phyloP scores from a whole-genome alignment of 352 stramenopile species.

The Pythium graminicola region DNA sequence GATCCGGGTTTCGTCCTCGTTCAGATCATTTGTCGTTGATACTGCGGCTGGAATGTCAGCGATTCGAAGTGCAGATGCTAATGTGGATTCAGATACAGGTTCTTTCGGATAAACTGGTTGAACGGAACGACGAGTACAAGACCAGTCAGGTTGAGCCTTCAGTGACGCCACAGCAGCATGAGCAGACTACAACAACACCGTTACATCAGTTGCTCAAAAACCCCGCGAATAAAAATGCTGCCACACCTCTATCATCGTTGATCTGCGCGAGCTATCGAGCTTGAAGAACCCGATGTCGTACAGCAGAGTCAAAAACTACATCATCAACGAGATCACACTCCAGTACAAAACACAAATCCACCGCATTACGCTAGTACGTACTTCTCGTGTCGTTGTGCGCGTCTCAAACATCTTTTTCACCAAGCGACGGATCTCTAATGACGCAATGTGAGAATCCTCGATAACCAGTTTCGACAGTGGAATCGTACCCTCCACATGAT shows the following conservation, averaged over 20 bases:
- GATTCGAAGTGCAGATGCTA: neutral
- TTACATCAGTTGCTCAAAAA: no score
- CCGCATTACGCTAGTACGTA: neutral
- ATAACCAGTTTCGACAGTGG: neutral
- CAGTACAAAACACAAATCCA: neutral
- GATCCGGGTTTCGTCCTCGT: conserved; percentile 15
- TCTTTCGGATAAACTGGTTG: conserved; percentile 21
- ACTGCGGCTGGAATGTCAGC: neutral
- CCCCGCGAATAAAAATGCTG: no score
- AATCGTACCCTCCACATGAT: conserved; percentile 32
- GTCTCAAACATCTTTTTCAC: conserved; percentile 30
- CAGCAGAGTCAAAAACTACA: conserved; percentile 22
- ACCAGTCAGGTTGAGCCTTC: conserved; percentile 12
- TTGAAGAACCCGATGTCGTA: conserved; percentile 29
- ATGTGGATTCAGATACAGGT: neutral
- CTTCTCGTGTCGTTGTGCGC: conserved; percentile 22
- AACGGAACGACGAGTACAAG: neutral
- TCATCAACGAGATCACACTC: neutral
- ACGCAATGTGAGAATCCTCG: no score
- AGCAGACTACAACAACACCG: conserved; percentile 14
- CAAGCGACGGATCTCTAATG: conserved; percentile 23
- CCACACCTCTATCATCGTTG: conserved; percentile 24
- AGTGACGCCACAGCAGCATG: conserved; percentile 24
- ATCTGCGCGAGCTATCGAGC: conserved; percentile 16
- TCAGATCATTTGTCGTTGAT: neutral